Conservation (phyloP, 106 monocot genomes). For the Posidonia australis region DNA sequence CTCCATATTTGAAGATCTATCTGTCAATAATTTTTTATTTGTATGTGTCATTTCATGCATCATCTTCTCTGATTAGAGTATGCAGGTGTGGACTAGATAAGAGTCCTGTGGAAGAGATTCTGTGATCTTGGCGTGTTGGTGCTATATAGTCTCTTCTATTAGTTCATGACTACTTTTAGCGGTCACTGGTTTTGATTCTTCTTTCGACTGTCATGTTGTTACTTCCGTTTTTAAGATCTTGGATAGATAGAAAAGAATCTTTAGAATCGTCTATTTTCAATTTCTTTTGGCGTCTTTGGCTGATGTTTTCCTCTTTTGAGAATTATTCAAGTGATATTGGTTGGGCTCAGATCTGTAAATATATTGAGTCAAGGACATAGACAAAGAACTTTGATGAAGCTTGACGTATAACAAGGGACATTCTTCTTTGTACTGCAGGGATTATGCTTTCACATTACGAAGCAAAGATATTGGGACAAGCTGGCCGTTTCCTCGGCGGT, state of each 20-base stretch:
- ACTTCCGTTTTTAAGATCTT: not conserved
- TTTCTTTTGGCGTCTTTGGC: not conserved
- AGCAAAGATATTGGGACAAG: constrained; percentile 42
- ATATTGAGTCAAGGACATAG: not conserved
- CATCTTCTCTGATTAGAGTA: too few relatives aligned
- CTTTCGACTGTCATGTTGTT: not conserved
- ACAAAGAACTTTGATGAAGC: not conserved
- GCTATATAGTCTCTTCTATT: not conserved
- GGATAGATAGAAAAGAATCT: too few relatives aligned
- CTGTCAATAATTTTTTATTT: too few relatives aligned
- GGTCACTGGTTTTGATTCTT: not conserved
- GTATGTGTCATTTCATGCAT: too few relatives aligned
- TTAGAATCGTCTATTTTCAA: not conserved
- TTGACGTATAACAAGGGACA: too few relatives aligned
- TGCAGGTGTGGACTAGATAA: too few relatives aligned
- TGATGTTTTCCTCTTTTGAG: too few relatives aligned
- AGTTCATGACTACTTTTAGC: not conserved
- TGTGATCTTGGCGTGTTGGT: too few relatives aligned
- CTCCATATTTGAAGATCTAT: not conserved
- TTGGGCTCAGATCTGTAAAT: not conserved
- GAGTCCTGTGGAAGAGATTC: too few relatives aligned
- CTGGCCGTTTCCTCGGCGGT: constrained; percentile 68
- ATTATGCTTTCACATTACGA: constrained; percentile 60
- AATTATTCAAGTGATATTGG: not conserved
- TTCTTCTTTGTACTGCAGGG: constrained; percentile 29